These are phyloP conservation scores for Coemansia javaensis DNA, from an alignment of 192 early-diverging fungal genomes.

Conservation along the genomic window DNA sequence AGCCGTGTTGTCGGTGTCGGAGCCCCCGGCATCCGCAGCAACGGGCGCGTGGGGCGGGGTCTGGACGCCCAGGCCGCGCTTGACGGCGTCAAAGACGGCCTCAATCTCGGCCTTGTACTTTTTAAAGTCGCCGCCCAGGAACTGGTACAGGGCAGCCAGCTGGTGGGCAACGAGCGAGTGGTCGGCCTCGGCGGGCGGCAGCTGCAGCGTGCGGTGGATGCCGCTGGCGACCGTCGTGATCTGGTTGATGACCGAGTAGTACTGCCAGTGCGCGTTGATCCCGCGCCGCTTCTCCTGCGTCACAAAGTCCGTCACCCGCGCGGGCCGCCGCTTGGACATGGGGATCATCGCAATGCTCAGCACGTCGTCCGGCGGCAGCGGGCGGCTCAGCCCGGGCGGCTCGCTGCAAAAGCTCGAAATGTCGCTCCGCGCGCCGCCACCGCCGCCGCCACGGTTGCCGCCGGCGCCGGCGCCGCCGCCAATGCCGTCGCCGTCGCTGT, in stretches of 20 bases:
- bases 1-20: background rate
- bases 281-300: constrained; percentile 43
- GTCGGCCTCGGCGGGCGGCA: constrained; percentile 20
- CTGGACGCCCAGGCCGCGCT: constrained; percentile 14
- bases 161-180: constrained; percentile 41
- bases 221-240: constrained; percentile 32
- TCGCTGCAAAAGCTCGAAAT: constrained; percentile 46
- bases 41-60: background rate
- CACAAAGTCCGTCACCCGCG: constrained; percentile 35
- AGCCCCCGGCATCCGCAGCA: background rate
- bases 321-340: constrained; percentile 39
- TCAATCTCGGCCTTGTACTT: constrained; percentile 49
- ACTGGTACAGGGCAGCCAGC: constrained; percentile 49
- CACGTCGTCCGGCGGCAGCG: constrained; percentile 40
- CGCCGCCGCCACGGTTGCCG: constrained; percentile 10
- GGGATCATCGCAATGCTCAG: constrained; percentile 44
- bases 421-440: constrained; percentile 15
- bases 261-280: constrained; percentile 52
- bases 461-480: too few species aligned
- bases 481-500: constrained; percentile 6
- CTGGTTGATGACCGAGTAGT: constrained; percentile 51
- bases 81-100: constrained; percentile 35
- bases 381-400: constrained; percentile 33
- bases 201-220: constrained; percentile 28
- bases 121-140: constrained; percentile 49